Percentiles rank a stretch among this genome's conserved stretches.
Evolutionary conservation across 1,284 basidiomycete species (phyloP).

Genomic region (Peniophora sp.): DNA sequence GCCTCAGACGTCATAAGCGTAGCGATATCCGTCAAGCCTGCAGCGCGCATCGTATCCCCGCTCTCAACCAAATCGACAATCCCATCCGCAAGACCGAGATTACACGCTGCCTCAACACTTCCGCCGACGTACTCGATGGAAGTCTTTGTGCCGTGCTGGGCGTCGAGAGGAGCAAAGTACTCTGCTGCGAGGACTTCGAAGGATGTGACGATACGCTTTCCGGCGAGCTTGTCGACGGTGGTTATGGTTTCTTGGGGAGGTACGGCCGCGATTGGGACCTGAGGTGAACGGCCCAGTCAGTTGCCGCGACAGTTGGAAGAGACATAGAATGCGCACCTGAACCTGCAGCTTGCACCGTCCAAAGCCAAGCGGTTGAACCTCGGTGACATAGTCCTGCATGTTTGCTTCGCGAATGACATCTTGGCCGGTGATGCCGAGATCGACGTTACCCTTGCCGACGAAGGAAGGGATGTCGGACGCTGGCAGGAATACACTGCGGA

Average conservation of each 20-base stretch:
- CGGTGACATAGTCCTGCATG: conserved; percentile 71
- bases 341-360: conserved; percentile 94
- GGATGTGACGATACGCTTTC: conserved; percentile 90
- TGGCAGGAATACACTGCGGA: conserved; percentile 80
- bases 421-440: conserved; percentile 91
- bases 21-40: conserved; percentile 88
- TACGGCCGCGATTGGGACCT: no score
- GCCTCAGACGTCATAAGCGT: conserved; percentile 88
- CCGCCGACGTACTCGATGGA: conserved; percentile 95
- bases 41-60: conserved; percentile 99
- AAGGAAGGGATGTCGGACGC: conserved; percentile 98
- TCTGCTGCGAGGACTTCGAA: conserved; percentile 83
- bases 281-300: no score
- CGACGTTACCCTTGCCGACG: conserved; percentile 95
- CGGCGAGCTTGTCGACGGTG: conserved; percentile 74
- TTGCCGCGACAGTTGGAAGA: no score
- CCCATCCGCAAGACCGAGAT: conserved; percentile 93
- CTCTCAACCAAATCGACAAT: conserved; percentile 97
- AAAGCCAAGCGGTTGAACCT: conserved; percentile 83
- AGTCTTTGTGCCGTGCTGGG: conserved; percentile 50
- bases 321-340: conserved; percentile 49
- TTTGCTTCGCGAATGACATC: conserved; percentile 93
- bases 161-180: conserved; percentile 77
- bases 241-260: conserved; percentile 67
- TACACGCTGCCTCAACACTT: conserved; percentile 96